These are phyloP conservation scores for Populus davidiana DNA, from an alignment of 345 rosid genomes.

Conservation along the genomic window DNA sequence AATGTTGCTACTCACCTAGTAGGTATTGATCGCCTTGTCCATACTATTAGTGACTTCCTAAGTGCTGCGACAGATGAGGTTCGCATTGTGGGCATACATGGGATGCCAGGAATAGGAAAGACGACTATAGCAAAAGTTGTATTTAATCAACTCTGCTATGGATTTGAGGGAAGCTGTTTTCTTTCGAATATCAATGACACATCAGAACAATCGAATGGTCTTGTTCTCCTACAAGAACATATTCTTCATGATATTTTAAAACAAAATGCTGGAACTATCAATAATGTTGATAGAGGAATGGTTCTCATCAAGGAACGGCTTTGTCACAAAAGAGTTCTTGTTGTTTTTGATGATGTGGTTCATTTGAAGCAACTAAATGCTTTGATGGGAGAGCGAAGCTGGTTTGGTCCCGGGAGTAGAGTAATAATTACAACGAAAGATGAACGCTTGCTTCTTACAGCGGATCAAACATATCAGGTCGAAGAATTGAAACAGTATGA, in stretches of 20 bases:
- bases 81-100: neutral
- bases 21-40: neutral
- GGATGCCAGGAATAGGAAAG: neutral
- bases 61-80: neutral
- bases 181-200: neutral
- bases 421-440: too few relatives aligned
- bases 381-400: too few relatives aligned
- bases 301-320: too few relatives aligned
- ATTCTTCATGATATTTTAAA: neutral
- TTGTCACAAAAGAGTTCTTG: too few relatives aligned
- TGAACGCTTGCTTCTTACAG: too few relatives aligned
- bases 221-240: neutral
- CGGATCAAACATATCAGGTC: neutral
- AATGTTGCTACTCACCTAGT: neutral
- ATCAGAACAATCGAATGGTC: neutral
- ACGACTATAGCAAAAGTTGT: neutral
- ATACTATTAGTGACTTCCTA: conserved; percentile 16
- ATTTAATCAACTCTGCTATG: neutral
- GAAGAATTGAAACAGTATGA: neutral
- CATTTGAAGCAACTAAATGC: too few relatives aligned
- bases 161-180: neutral
- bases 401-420: too few relatives aligned
- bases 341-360: too few relatives aligned
- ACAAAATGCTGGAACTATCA: neutral
- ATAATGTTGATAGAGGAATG: too few relatives aligned